These are phyloP conservation scores for Moelleriella libera DNA, from an alignment of 2,329 filamentous ascomycete genomes.

Conservation along the genomic window DNA sequence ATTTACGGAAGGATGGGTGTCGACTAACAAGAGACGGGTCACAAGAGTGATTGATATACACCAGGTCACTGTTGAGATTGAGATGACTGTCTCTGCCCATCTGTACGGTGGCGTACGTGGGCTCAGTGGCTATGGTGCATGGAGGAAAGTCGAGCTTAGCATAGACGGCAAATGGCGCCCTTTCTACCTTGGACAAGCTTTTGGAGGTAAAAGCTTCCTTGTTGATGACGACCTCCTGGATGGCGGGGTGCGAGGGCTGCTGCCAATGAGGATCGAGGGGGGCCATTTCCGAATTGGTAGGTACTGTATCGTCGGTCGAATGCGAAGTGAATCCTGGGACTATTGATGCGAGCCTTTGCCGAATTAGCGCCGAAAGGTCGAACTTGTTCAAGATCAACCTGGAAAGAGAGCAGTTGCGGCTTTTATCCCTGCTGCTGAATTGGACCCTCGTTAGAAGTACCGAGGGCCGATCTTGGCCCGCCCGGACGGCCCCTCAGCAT, in stretches of 20 bases:
- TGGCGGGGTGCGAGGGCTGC: conserved; percentile 44
- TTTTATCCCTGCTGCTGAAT: too few species aligned
- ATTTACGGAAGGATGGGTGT: not conserved
- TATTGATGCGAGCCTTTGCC: too few species aligned
- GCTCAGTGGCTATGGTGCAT: conserved; percentile 36
- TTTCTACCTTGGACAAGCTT: conserved; percentile 37
- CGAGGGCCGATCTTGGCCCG: too few species aligned
- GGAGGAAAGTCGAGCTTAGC: conserved; percentile 54
- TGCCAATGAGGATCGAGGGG: conserved; percentile 44
- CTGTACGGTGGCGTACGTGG: conserved; percentile 53
- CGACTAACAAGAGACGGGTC: conserved; percentile 47
- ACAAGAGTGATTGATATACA: conserved; percentile 57
- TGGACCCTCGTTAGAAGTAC: too few species aligned
- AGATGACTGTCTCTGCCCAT: conserved; percentile 40
- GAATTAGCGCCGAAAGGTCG: too few species aligned
- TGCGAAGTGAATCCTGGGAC: too few species aligned
- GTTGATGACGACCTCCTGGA: conserved; percentile 42
- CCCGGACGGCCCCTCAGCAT: too few species aligned
- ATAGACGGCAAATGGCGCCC: conserved; percentile 50
- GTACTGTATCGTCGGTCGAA: too few species aligned
- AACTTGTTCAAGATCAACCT: too few species aligned
- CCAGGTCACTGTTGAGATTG: conserved; percentile 49
- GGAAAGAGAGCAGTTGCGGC: too few species aligned
- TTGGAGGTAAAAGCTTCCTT: conserved; percentile 43
- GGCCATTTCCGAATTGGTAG: conserved; percentile 23